These are phyloP conservation scores for Aspergillus sp. DNA, from an alignment of 2,329 filamentous ascomycete species.

Conservation along the genomic window DNA sequence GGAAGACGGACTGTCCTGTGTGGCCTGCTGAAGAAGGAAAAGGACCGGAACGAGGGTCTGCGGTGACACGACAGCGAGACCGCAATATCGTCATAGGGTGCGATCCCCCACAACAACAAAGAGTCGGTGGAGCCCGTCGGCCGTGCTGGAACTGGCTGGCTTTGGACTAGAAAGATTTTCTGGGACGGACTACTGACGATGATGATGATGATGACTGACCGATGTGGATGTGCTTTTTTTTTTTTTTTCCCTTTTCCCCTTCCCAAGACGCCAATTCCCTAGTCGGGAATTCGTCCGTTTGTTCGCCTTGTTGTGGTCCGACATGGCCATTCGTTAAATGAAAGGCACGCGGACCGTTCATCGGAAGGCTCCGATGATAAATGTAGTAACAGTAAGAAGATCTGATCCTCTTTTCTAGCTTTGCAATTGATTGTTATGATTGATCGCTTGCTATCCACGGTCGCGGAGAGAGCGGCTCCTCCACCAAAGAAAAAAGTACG, in stretches of 20 bases:
- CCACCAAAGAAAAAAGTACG: not conserved
- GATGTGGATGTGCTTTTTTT: not conserved
- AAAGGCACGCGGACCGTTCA: not conserved
- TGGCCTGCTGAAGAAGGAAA: constrained; percentile 2
- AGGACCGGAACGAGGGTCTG: constrained; percentile 1
- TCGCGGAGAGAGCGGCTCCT: not conserved
- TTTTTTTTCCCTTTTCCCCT: not conserved
- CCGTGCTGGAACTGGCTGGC: not conserved
- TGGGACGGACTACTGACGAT: not conserved
- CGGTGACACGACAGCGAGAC: not conserved
- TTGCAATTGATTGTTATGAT: not conserved
- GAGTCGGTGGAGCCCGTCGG: constrained; percentile 7
- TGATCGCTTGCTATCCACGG: not conserved
- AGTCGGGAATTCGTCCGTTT: not conserved
- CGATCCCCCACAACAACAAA: constrained; percentile 16
- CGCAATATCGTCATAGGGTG: constrained; percentile 10
- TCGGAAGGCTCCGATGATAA: constrained; percentile 8
- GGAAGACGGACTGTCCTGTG: not conserved
- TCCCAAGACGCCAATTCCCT: not conserved
- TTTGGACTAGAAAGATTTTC: not conserved
- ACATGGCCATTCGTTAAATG: constrained; percentile 11
- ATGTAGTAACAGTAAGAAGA: too few relatives aligned
- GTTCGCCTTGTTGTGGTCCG: constrained; percentile 8
- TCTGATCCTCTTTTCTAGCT: too few relatives aligned
- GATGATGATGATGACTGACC: not conserved